Base-by-base conservation (phyloP, 2,329 filamentous ascomycete species). In the Hymenoscyphus albidus region DNA sequence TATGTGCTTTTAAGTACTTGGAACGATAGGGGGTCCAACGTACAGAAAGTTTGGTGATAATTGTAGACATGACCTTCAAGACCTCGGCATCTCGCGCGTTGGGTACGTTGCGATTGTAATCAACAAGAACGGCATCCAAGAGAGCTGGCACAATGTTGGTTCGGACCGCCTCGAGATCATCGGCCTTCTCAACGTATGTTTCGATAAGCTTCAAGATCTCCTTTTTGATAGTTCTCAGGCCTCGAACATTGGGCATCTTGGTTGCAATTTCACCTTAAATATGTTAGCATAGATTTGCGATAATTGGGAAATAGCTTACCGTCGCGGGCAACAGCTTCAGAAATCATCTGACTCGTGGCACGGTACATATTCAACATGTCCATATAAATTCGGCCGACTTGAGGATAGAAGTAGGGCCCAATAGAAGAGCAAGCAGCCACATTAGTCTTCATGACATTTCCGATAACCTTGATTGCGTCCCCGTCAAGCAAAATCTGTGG, bases 391-490 rank as follows among this genome's bases (percentile, higher is more conserved):
- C 93, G 90, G 51, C 94, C 95, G 72, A 99, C 97, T 76, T 99
- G 95, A 13, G 95, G 94, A 75, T 97, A 97, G 78, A 99, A 99
- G 79, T 98, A 99, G 61, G 92, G 88, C 40, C 96, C 95, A 65
- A 99, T 95, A 0, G 95, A 98, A 42, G 91, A 92, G 78, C 95
- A 99, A 42, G 95, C 95, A n/a, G 96, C 94, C 4, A 99, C 95
- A 73, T 99, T 99, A 0, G 95, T 99, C 85, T 99, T 99, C 95
- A 99, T 99, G 76, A 99, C 97, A 79, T 99, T 99, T 70, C 95
- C 95, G 68, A 99, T 93, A 70, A 99, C 89, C 82, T 99, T 99
- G 81, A 99, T 98, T 0, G 93, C 96, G 71, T 99, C 93, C 12
- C 88, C 83, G 74, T 98, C 93, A 77, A 98, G 92, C 13, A 99